Conservation (phyloP, 1,284 basidiomycete genomes). For the Filobasidium uniguttulatum region DNA sequence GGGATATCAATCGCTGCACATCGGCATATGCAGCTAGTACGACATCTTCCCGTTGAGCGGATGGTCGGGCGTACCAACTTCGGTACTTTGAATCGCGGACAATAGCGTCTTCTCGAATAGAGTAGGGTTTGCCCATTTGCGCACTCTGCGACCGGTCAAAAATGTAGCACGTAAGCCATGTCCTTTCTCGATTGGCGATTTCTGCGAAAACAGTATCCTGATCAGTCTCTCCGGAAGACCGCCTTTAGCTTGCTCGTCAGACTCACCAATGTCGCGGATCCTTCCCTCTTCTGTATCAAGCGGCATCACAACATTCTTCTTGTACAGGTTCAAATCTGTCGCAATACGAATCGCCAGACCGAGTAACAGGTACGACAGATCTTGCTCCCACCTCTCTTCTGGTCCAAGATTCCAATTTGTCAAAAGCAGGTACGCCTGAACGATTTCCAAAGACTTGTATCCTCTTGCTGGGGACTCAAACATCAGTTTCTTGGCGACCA, state of each 20-base stretch:
- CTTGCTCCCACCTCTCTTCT: conserved; percentile 84
- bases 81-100: conserved; percentile 69
- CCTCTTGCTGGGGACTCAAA: conserved; percentile 62
- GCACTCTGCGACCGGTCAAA: conserved; percentile 81
- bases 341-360: conserved; percentile 85
- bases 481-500: conserved; percentile 78
- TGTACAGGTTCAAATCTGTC: conserved; percentile 86
- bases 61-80: conserved; percentile 45
- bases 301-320: conserved; percentile 59
- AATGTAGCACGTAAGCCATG: conserved; percentile 83
- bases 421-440: conserved; percentile 75
- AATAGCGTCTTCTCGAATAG: conserved; percentile 50
- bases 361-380: conserved; percentile 82
- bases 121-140: conserved; percentile 45
- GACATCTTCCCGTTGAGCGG: conserved; percentile 49
- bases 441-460: conserved; percentile 92
- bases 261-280: conserved; percentile 24
- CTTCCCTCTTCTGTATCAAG: conserved; percentile 56
- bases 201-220: conserved; percentile 36
- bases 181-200: conserved; percentile 83
- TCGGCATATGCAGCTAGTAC: conserved; percentile 41
- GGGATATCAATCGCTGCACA: conserved; percentile 70
- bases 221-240: not conserved
- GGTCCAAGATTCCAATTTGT: conserved; percentile 77
- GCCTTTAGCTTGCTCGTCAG: conserved; percentile 21